phyloP scores from a whole-genome alignment of 306 rosid genomes.

The Phaseolus lunatus region DNA sequence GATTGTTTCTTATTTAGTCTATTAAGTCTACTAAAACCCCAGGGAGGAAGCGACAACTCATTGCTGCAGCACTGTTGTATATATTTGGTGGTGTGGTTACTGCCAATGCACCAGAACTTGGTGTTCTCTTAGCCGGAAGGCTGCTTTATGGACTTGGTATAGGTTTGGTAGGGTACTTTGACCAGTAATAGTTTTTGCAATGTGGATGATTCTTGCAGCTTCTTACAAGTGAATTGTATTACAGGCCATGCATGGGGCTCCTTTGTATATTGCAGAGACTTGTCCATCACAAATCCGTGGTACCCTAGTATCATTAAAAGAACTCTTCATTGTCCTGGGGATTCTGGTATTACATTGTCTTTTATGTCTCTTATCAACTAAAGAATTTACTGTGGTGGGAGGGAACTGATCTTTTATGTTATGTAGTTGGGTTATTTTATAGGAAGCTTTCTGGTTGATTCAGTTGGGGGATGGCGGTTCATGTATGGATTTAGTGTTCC shows the following conservation, averaged over 20 bases:
- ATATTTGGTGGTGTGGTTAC: constrained; percentile 70
- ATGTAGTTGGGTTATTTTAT: constrained; percentile 88
- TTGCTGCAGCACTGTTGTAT: constrained; percentile 73
- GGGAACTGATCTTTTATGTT: constrained; percentile 42
- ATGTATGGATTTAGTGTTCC: constrained; percentile 94
- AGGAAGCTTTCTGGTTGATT: constrained; percentile 84
- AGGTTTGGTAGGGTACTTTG: constrained; percentile 76
- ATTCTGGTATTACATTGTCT: constrained; percentile 72
- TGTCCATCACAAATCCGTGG: constrained; percentile 95
- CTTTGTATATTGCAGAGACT: constrained; percentile 95
- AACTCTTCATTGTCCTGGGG: constrained; percentile 94
- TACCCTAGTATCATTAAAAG: constrained; percentile 91
- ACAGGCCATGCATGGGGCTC: constrained; percentile 99
- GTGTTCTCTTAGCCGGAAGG: constrained; percentile 81
- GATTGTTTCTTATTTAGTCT: constrained; percentile 43
- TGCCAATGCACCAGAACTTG: constrained; percentile 75
- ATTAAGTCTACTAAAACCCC: constrained; percentile 39
- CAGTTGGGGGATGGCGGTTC: constrained; percentile 92
- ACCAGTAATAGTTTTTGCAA: constrained; percentile 30
- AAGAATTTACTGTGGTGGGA: constrained; percentile 36
- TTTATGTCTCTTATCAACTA: constrained; percentile 30
- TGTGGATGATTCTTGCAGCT: constrained; percentile 33
- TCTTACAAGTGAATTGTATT: constrained; percentile 40
- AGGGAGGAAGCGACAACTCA: constrained; percentile 90
- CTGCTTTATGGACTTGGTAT: constrained; percentile 93